These are phyloP conservation scores for Cladophialophora chaetospira DNA, from an alignment of 2,329 filamentous ascomycete genomes.

Conservation along the genomic window DNA sequence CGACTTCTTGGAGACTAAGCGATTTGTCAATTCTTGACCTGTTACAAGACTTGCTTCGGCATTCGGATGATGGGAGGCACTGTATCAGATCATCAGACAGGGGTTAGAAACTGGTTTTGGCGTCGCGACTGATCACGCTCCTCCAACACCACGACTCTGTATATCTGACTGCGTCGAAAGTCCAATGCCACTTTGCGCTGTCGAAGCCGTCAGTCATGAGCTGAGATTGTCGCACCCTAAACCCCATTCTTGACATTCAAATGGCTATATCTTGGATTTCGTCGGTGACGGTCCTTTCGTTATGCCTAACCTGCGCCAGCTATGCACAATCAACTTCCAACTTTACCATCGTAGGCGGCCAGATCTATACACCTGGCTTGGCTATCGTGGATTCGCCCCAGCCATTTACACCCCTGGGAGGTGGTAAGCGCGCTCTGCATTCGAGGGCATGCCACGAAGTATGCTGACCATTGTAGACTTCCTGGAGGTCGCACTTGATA, in stretches of 20 bases:
- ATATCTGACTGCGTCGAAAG: background rate
- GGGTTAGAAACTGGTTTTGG: background rate
- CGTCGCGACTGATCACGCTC: background rate
- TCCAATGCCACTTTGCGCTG: background rate
- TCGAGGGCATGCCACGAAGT: no score
- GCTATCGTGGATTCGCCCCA: slow-evolving; percentile 68
- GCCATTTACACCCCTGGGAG: slow-evolving; percentile 64
- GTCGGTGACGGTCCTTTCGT: background rate
- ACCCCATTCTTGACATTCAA: background rate
- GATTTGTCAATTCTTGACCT: background rate
- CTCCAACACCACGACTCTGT: background rate
- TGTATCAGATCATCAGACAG: background rate
- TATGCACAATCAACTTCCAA: background rate
- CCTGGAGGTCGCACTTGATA: slow-evolving; percentile 67
- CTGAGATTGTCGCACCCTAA: background rate
- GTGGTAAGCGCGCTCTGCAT: slow-evolving; percentile 52
- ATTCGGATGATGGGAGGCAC: background rate
- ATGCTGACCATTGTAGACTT: no score
- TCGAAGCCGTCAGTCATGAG: background rate
- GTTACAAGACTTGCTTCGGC: background rate
- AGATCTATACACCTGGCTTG: slow-evolving; percentile 70
- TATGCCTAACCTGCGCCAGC: background rate
- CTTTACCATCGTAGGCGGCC: slow-evolving; percentile 53
- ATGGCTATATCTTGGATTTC: background rate
- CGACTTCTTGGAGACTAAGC: background rate